Evolutionary conservation across 2,329 filamentous ascomycete genomes (phyloP), one percentile per base, ranked within the genome.

Genomic region (Cordyceps pruinosa): DNA sequence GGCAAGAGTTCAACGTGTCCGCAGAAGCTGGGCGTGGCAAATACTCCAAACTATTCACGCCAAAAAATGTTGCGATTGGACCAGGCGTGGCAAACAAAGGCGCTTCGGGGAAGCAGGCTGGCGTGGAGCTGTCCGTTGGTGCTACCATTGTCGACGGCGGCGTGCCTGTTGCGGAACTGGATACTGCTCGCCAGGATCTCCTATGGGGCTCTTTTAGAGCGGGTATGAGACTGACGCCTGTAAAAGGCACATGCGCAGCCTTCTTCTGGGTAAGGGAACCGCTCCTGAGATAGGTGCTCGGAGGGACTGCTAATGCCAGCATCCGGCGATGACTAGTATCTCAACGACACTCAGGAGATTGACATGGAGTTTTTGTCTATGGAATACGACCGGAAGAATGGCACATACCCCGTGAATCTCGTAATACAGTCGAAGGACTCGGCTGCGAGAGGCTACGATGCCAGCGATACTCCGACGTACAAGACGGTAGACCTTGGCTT

Each of bases 281-380:
- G 25, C 32, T 56, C 44, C 25, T 48, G 44, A 56, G 30, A 46
- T 19, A 51, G 25, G 41, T 60, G 46, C 7, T 37, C 12, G 37
- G 26, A 35, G 26, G 17, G 34, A 48, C 26, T 9, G 37, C 26
- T 17, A 37, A 32, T 23, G 23, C 63, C 63, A 46, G 66, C 46
- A 54, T 49, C 25, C 41, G 15, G 35, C 2, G 17, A 34, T 47
- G 34, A 39, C 60, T 25, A 89, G 87, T 91, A 89, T 69, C 83
- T 82, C 72, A 89, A 90, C 69, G 84, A 92, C 69, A 87, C 86
- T 1, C 85, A 89, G 66, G 88, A 92, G 65, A 90, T 92, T 64
- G 88, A 92, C 67, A 84, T 92, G 72, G 89, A 93, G 63, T 89
- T 91, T 66, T 77, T 92, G 2, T 89, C 87, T 2, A 75, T 75